These are phyloP conservation scores for Hyphopichia burtonii DNA, from an alignment of 1,139 yeast species.

Conservation along the genomic window DNA sequence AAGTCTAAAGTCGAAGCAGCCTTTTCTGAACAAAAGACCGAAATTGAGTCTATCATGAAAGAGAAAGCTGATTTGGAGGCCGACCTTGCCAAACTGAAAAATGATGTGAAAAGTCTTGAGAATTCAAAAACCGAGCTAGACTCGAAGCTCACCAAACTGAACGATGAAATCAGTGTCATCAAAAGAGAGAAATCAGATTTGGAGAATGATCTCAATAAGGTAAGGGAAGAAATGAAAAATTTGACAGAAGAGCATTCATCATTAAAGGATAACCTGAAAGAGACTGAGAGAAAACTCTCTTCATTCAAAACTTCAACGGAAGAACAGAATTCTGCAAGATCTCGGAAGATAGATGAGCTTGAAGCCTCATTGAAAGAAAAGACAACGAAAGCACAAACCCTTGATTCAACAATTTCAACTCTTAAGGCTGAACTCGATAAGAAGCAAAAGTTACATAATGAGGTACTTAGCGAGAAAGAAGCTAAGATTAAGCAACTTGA, in stretches of 20 bases:
- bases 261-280: no score
- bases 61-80: background rate
- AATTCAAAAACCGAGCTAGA: background rate
- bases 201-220: no score
- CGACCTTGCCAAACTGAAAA: constrained; percentile 1
- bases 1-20: background rate
- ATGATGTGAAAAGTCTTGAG: constrained; percentile 2
- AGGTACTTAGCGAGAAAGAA: constrained; percentile 9
- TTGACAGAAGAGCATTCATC: no score
- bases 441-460: constrained; percentile 8
- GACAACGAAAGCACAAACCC: background rate
- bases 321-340: background rate
- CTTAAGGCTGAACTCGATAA: constrained; percentile 3
- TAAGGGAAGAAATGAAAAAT: no score
- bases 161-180: background rate
- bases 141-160: background rate
- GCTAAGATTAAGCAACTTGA: constrained; percentile 10
- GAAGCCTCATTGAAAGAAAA: constrained; percentile 1
- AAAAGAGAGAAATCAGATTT: background rate
- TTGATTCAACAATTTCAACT: background rate
- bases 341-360: constrained; percentile 4
- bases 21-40: constrained; percentile 1
- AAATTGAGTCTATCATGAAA: background rate
- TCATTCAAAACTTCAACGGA: background rate
- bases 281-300: background rate